These are phyloP conservation scores for Oryza glaberrima DNA, from an alignment of 176 grass and related monocot species.

Conservation along the genomic window DNA sequence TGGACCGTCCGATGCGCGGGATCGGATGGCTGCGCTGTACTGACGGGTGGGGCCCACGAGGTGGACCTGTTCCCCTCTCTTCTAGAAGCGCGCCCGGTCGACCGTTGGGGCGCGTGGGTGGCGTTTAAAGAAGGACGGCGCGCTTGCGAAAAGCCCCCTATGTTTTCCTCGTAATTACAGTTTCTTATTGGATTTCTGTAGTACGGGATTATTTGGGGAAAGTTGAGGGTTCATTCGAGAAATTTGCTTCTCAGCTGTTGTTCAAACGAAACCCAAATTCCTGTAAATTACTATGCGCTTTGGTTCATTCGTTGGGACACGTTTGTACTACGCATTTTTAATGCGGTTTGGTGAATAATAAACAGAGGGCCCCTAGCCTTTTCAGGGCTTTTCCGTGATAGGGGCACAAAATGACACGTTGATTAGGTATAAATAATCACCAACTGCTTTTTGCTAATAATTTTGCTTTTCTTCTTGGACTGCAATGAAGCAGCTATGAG, in stretches of 20 bases:
- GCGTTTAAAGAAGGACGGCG: constrained; percentile 32
- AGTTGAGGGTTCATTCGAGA: neutral
- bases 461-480: too few species aligned
- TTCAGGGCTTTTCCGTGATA: constrained; percentile 5
- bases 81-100: constrained; percentile 18
- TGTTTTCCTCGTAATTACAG: neutral
- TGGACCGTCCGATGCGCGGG: constrained; percentile 15
- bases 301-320: neutral
- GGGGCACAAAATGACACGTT: neutral
- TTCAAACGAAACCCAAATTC: constrained; percentile 33
- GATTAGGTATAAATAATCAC: too few species aligned
- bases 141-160: neutral
- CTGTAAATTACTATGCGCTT: neutral
- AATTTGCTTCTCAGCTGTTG: neutral
- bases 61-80: neutral
- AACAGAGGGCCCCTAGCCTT: neutral
- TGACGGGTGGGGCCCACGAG: neutral
- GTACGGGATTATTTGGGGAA: neutral
- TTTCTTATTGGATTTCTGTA: too few species aligned
- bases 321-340: constrained; percentile 22
- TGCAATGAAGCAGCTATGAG: too few species aligned
- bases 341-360: constrained; percentile 34
- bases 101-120: constrained; percentile 44
- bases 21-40: neutral
- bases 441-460: neutral